These are phyloP conservation scores for Pistacia integerrima DNA, from an alignment of 345 rosid species.

Conservation along the genomic window DNA sequence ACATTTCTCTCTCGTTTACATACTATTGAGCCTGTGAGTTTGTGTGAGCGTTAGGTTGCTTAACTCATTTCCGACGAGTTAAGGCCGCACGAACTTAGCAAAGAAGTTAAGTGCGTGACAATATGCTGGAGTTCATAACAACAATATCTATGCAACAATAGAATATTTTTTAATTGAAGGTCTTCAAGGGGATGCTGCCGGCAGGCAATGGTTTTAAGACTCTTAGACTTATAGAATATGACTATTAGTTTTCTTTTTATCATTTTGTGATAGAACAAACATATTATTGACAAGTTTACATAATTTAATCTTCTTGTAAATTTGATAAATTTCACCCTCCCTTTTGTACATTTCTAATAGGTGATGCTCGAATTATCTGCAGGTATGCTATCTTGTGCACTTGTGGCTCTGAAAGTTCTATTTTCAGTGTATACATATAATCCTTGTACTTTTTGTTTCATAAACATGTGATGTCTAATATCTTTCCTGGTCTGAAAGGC, in stretches of 20 bases:
- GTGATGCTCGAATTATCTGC: conserved; percentile 73
- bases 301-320: not conserved
- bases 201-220: conserved; percentile 34
- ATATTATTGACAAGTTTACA: not conserved
- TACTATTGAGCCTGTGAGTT: too few relatives aligned
- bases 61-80: too few relatives aligned
- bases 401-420: not conserved
- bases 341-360: conserved; percentile 33
- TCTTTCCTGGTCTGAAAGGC: conserved; percentile 44
- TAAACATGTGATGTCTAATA: not conserved
- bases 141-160: conserved; percentile 57
- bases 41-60: too few relatives aligned
- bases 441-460: not conserved
- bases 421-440: not conserved
- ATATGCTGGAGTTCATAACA: conserved; percentile 39
- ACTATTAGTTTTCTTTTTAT: not conserved
- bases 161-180: conserved; percentile 76
- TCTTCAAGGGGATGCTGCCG: conserved; percentile 67
- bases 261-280: not conserved
- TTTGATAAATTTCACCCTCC: conserved; percentile 11
- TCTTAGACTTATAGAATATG: conserved; percentile 6
- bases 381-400: conserved; percentile 41
- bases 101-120: too few relatives aligned
- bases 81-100: too few relatives aligned
- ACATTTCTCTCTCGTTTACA: too few relatives aligned